A percentile compares a stretch with the other conserved stretches of the same genome.
These are phyloP conservation scores for Kluyveromyces siamensis DNA, from an alignment of 805 yeast genomes.

Conservation along the genomic window DNA sequence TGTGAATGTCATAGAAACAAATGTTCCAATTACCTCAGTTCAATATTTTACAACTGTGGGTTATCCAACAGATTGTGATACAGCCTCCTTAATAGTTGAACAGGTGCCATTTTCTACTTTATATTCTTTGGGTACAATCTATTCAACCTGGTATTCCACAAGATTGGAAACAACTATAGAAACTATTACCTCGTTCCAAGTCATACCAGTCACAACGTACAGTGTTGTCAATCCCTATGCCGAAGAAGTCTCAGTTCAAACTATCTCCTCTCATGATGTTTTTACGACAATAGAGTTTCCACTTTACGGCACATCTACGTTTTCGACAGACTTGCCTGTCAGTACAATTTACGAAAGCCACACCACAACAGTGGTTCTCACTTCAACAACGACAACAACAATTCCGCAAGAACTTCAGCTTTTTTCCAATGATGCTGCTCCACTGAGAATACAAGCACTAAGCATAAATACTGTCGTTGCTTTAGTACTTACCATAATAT, in stretches of 20 bases:
- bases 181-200: not conserved
- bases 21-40: not conserved
- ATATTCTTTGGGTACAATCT: not conserved
- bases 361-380: not conserved
- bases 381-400: not conserved
- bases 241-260: not conserved
- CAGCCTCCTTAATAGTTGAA: not conserved
- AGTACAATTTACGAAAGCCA: not conserved
- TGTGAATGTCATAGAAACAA: not conserved
- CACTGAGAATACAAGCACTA: not conserved
- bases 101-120: not conserved
- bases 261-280: not conserved
- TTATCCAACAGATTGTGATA: not conserved
- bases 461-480: not conserved
- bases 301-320: not conserved
- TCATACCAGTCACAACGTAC: not conserved
- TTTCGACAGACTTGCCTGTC: not conserved
- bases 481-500: not conserved
- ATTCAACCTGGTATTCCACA: not conserved
- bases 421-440: not conserved
- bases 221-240: not conserved
- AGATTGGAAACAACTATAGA: not conserved
- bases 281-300: not conserved
- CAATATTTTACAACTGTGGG: not conserved
- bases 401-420: not conserved